Evolutionary conservation across 2,329 filamentous ascomycete genomes (phyloP).

Genomic region (Ophiostoma montium): DNA sequence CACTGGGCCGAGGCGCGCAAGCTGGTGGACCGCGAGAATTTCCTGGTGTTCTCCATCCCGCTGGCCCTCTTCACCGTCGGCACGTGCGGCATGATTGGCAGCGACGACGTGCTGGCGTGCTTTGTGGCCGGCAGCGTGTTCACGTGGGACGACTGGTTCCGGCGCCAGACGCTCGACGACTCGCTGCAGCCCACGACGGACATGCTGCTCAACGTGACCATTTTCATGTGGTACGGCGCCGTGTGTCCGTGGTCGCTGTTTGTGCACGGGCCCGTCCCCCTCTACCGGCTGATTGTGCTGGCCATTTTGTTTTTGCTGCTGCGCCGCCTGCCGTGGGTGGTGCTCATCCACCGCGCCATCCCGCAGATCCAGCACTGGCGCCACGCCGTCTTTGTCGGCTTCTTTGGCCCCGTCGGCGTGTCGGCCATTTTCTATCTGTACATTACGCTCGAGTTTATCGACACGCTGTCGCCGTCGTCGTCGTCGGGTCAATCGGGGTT

Average conservation of each 20-base stretch:
- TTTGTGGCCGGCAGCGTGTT: slow-evolving; percentile 87
- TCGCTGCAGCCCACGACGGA: slow-evolving; percentile 89
- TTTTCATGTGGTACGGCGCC: slow-evolving; percentile 87
- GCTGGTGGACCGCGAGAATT: slow-evolving; percentile 77
- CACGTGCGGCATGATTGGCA: slow-evolving; percentile 75
- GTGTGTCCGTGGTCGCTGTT: slow-evolving; percentile 71
- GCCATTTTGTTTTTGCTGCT: slow-evolving; percentile 65
- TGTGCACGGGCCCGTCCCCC: slow-evolving; percentile 46
- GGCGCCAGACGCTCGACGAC: slow-evolving; percentile 75
- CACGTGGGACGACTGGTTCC: slow-evolving; percentile 91
- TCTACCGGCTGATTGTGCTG: slow-evolving; percentile 58
- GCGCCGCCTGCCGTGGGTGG: slow-evolving; percentile 63
- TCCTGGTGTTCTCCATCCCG: slow-evolving; percentile 73
- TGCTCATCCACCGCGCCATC: slow-evolving; percentile 59
- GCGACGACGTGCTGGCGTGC: slow-evolving; percentile 79
- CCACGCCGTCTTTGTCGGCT: slow-evolving; percentile 77
- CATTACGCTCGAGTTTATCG: slow-evolving; percentile 62
- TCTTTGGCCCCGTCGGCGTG: slow-evolving; percentile 87
- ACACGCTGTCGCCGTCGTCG: slow-evolving; percentile 40
- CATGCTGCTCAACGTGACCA: slow-evolving; percentile 77
- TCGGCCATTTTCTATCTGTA: slow-evolving; percentile 88
- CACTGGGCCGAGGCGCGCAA: slow-evolving; percentile 71
- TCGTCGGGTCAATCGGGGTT: slow-evolving; percentile 47
- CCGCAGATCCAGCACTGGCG: slow-evolving; percentile 61
- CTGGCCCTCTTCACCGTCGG: slow-evolving; percentile 77